Evolutionary conservation across 495 filamentous ascomycete genomes (phyloP).

Genomic region (Aspergillus leporis): DNA sequence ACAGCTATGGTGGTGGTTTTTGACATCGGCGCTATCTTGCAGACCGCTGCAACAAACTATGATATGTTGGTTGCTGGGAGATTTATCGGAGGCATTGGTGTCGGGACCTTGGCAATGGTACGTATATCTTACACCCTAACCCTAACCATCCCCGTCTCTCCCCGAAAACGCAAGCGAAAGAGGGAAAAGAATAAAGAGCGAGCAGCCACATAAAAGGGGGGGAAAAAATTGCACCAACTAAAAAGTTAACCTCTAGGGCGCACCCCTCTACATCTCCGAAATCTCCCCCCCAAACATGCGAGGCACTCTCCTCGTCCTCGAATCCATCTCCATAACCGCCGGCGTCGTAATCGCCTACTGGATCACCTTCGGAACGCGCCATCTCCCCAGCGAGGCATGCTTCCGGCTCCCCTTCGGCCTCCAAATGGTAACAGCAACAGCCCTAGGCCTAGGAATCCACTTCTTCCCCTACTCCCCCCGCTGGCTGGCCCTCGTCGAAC

Average conservation of each 20-base stretch:
- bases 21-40: conserved; percentile 30
- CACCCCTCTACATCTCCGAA: conserved; percentile 69
- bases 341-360: conserved; percentile 72
- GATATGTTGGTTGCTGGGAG: conserved; percentile 25
- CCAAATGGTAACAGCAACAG: conserved; percentile 61
- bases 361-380: conserved; percentile 61
- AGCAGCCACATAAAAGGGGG: too few relatives aligned
- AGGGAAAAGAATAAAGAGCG: too few relatives aligned
- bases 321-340: conserved; percentile 68
- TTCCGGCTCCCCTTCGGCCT: conserved; percentile 69
- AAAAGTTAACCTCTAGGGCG: too few relatives aligned
- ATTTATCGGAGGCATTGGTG: conserved; percentile 33
- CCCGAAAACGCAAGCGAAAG: too few relatives aligned
- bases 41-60: conserved; percentile 29
- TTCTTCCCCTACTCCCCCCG: conserved; percentile 68
- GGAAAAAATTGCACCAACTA: too few relatives aligned
- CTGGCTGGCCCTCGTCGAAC: conserved; percentile 65
- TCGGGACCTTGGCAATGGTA: conserved; percentile 34
- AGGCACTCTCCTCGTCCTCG: conserved; percentile 65
- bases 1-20: conserved; percentile 24
- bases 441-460: conserved; percentile 56
- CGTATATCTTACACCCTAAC: not conserved
- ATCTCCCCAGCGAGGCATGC: conserved; percentile 45
- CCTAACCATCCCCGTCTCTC: not conserved
- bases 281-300: conserved; percentile 61